A percentile compares a stretch with the other conserved stretches of the same genome.
Evolutionary conservation across 176 grass and related monocot species (phyloP).

Genomic region (bread wheat (Triticum aestivum)): IWGSC_CS_RefSeq_v2.1 NC_057795.1:604858989-604859488

Average conservation of each 20-base stretch:
- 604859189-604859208: constrained; percentile 75
- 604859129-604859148: constrained; percentile 64
- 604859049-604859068: constrained; percentile 35
- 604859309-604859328: constrained; percentile 72
- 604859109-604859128: constrained; percentile 63
- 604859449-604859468: constrained; percentile 77
- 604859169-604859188: constrained; percentile 45
- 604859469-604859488: constrained; percentile 15
- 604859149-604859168: constrained; percentile 61
- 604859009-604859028: constrained; percentile 6
- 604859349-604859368: constrained; percentile 82
- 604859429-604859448: constrained; percentile 53
- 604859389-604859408: constrained; percentile 64
- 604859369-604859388: constrained; percentile 60
- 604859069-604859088: constrained; percentile 7
- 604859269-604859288: background rate
- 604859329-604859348: constrained; percentile 64
- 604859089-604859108: constrained; percentile 57
- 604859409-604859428: constrained; percentile 70
- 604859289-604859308: constrained; percentile 34
- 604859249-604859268: background rate
- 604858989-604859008: constrained; percentile 39
- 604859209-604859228: constrained; percentile 57
- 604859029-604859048: constrained; percentile 16
- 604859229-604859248: constrained; percentile 24